phyloP scores from a whole-genome alignment of 768 basidiomycete species.

The Porpolomopsis calyptriformis region DNA sequence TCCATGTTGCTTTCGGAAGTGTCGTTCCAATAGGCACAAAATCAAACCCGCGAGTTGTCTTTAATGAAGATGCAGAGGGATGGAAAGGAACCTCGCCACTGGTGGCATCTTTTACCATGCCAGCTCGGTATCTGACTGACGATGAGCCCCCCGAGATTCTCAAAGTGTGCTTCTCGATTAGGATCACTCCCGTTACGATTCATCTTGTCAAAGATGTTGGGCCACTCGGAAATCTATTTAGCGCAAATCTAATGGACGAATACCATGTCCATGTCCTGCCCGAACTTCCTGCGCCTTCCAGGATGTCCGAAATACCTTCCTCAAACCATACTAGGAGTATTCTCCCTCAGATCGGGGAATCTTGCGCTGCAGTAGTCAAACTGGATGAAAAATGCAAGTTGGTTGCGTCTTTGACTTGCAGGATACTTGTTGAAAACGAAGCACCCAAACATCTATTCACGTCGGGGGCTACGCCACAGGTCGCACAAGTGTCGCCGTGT shows the following conservation, averaged over 20 bases:
- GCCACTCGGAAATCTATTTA: slow-evolving; percentile 17
- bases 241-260: slow-evolving; percentile 18
- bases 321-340: background rate
- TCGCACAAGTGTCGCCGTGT: slow-evolving; percentile 15
- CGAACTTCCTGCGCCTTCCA: slow-evolving; percentile 18
- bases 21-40: slow-evolving; percentile 9
- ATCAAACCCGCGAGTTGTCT: slow-evolving; percentile 4
- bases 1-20: slow-evolving; percentile 26
- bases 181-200: slow-evolving; percentile 13
- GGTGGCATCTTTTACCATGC: slow-evolving; percentile 26
- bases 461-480: background rate
- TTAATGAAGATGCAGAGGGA: slow-evolving; percentile 23
- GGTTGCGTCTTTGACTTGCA: background rate
- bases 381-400: slow-evolving; percentile 1
- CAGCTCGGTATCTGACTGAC: slow-evolving; percentile 22
- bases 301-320: background rate
- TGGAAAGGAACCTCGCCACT: slow-evolving; percentile 26
- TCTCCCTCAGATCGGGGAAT: background rate
- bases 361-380: background rate
- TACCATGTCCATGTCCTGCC: slow-evolving; percentile 22
- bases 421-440: background rate
- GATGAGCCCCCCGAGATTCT: slow-evolving; percentile 8
- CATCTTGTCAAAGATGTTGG: slow-evolving; percentile 20
- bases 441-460: background rate
- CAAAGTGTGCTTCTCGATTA: slow-evolving; percentile 21